Conservation (phyloP, 169 alveolate species). For the Plasmodium gaboni region DNA sequence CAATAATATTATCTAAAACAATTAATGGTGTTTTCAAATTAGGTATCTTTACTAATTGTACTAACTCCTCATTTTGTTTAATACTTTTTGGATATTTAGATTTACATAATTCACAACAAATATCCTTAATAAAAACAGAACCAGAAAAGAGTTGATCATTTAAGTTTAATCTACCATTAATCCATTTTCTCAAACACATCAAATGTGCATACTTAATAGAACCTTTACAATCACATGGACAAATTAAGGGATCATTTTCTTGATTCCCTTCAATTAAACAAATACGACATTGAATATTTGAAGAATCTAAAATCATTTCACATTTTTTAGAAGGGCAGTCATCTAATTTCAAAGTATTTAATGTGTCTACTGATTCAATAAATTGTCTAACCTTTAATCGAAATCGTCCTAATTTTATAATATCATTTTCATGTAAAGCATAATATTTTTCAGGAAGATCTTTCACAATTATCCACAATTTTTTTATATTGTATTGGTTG, state of each 20-base stretch:
- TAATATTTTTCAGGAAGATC: constrained; percentile 89
- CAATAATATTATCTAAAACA: constrained; percentile 91
- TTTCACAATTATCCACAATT: constrained; percentile 93
- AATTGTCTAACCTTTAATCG: constrained; percentile 92
- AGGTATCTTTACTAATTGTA: constrained; percentile 88
- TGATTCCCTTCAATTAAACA: constrained; percentile 93
- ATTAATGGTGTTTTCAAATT: constrained; percentile 91
- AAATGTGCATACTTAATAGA: constrained; percentile 95
- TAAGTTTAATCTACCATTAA: constrained; percentile 91
- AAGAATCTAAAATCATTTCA: constrained; percentile 32
- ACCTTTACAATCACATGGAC: constrained; percentile 95
- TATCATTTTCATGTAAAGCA: constrained; percentile 92
- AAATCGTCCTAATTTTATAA: constrained; percentile 94
- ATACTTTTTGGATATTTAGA: constrained; percentile 87
- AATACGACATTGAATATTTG: constrained; percentile 91
- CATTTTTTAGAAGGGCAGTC: constrained; percentile 69
- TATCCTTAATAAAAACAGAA: constrained; percentile 84
- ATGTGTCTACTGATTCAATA: constrained; percentile 77
- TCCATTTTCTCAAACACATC: constrained; percentile 96
- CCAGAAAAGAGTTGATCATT: constrained; percentile 80
- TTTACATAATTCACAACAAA: constrained; percentile 91
- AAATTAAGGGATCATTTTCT: constrained; percentile 90
- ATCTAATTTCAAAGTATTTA: constrained; percentile 46
- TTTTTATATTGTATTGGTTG: constrained; percentile 86
- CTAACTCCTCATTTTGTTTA: constrained; percentile 83